Conservation (phyloP, 2,329 filamentous ascomycete genomes). For the Pestalotiopsis fici region DNA sequence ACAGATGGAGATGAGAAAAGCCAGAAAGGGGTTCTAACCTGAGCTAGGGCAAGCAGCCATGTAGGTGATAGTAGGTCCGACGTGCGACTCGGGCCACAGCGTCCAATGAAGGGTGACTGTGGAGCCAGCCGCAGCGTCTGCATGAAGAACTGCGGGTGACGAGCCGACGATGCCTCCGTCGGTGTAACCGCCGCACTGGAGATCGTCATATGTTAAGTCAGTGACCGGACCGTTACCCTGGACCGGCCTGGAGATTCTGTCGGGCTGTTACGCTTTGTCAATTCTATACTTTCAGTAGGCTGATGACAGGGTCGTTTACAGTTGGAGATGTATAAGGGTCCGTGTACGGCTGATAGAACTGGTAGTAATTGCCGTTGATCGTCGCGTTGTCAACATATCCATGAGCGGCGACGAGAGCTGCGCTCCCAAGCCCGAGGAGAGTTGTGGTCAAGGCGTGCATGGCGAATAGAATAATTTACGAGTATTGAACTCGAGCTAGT, state of each 20-base stretch:
- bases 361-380: slow-evolving; percentile 40
- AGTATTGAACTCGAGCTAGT: neutral
- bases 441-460: slow-evolving; percentile 19
- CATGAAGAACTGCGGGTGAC: slow-evolving; percentile 53
- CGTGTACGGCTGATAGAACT: slow-evolving; percentile 39
- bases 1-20: neutral
- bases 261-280: slow-evolving; percentile 26
- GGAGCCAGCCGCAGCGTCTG: slow-evolving; percentile 52
- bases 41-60: slow-evolving; percentile 58
- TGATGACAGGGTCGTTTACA: neutral
- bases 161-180: slow-evolving; percentile 49
- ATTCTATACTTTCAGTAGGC: neutral
- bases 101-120: slow-evolving; percentile 58
- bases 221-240: slow-evolving; percentile 60
- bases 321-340: slow-evolving; percentile 41
- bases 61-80: slow-evolving; percentile 59
- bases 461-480: neutral
- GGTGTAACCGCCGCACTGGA: slow-evolving; percentile 58
- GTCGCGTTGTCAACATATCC: slow-evolving; percentile 48
- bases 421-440: slow-evolving; percentile 32
- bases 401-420: slow-evolving; percentile 42
- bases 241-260: slow-evolving; percentile 58
- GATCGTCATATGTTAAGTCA: slow-evolving; percentile 51
- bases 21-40: slow-evolving; percentile 30
- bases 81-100: slow-evolving; percentile 48